Conservation (phyloP, 805 yeast genomes). For the Lipomyces chichibuensis region DNA sequence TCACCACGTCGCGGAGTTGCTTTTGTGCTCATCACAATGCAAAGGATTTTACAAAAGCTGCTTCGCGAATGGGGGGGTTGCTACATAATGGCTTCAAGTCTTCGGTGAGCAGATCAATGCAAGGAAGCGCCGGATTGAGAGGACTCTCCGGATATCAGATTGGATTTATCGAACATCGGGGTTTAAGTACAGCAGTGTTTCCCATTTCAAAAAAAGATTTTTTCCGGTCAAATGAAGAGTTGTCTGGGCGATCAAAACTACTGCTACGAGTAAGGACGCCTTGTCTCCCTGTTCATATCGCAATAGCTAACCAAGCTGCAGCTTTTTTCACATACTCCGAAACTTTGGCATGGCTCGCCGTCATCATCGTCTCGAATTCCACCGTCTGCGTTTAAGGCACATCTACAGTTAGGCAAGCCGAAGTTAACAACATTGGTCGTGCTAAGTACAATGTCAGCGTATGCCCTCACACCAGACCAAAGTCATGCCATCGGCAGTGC, state of each 20-base stretch:
- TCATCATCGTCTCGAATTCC: conserved; percentile 8
- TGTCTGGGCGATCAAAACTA: not conserved
- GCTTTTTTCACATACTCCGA: conserved; percentile 19
- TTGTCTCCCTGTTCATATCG: not conserved
- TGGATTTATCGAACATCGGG: not conserved
- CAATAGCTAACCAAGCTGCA: not conserved
- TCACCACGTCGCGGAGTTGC: not conserved
- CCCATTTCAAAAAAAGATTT: conserved; percentile 4
- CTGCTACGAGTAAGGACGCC: not conserved
- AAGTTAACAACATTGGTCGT: conserved; percentile 84
- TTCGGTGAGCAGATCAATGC: not conserved
- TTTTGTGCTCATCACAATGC: not conserved
- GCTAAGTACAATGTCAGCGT: conserved; percentile 88
- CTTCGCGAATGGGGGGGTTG: not conserved
- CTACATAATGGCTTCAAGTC: not conserved
- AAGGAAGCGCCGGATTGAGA: not conserved
- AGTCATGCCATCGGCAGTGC: conserved; percentile 35
- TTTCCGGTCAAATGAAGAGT: conserved; percentile 19
- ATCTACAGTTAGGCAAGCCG: conserved; percentile 86
- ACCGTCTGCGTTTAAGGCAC: conserved; percentile 41
- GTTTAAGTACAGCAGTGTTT: not conserved
- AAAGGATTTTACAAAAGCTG: not conserved
- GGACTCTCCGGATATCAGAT: not conserved
- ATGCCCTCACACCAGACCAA: conserved; percentile 86
- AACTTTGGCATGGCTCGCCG: conserved; percentile 10